Base-by-base conservation (phyloP, 768 basidiomycete species). In the Hydnomerulius pinastri region DNA sequence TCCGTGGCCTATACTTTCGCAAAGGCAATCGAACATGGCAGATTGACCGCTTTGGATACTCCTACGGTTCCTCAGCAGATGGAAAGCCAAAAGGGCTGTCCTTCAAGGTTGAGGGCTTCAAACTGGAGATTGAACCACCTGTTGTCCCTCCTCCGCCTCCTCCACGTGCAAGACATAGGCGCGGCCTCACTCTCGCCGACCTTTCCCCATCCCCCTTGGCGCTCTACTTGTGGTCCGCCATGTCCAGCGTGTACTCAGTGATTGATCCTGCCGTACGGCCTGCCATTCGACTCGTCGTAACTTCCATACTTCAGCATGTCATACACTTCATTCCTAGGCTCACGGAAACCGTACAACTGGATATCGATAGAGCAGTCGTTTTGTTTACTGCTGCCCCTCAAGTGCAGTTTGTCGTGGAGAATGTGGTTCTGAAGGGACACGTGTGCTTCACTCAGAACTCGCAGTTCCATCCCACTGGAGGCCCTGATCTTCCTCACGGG, bases 1-100 rank as follows among this genome's bases (percentile, higher is more conserved):
- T 92, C 51, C 84, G 87, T 46, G 89, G 89, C 28, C 71, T 91
- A 18, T 89, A 85, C 66, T 77, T 88, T 53, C 77, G 80, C 39
- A 73, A 72, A 25, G 83, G 83, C 24, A 68, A 64, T 42, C 71
- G 75, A 46, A 79, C 76, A 23, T 80, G 80, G 70, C 77, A 75
- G 25, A 74, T 86, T n/a, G 87, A 90, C 50, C 83, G 89, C 46
- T 79, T 92, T 39, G 79, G 74, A 17, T 69, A 77, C 37, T 69
- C 83, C 43, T 87, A 83, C 66, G 75, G 77, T 48, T 72, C 79
- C 10, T 75, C 73, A 10, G 67, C 75, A 23, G 71, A 78, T 21
- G 75, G 73, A 10, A 65, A 61, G 6, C 75, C 77, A 1, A 79
- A 77, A 51, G 80, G 83, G 30, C 67, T 90, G n/a, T 79, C 78